Percentiles rank a stretch among this genome's conserved stretches.
These are phyloP conservation scores for Trametes elegans DNA, from an alignment of 768 basidiomycete species.

Conservation along the genomic window DNA sequence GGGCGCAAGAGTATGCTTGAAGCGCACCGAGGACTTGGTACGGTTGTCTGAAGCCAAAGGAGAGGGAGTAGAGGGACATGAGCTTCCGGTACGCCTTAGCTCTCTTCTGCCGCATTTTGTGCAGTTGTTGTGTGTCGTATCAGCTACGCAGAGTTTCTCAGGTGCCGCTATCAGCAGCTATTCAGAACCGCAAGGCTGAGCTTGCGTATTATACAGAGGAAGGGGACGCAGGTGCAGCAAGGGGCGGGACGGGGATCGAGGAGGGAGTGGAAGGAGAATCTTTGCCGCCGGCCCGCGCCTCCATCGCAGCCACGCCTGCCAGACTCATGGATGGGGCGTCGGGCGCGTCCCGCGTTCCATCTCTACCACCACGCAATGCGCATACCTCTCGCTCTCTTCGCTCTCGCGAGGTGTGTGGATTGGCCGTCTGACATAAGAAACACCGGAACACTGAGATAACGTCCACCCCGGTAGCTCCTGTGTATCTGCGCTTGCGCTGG, in stretches of 20 bases:
- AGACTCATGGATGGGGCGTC: neutral
- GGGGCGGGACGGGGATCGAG: slow-evolving; percentile 1
- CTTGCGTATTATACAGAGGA: too few species aligned
- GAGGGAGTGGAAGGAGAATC: neutral
- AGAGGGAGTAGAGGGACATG: slow-evolving; percentile 84
- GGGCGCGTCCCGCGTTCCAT: slow-evolving; percentile 1
- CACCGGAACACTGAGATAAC: neutral
- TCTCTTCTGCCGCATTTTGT: slow-evolving; percentile 87
- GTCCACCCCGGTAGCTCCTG: slow-evolving; percentile 19
- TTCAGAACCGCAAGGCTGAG: too few species aligned
- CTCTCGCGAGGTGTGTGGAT: slow-evolving; percentile 16
- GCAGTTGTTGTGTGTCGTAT: neutral
- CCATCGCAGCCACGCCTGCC: neutral
- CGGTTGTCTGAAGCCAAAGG: slow-evolving; percentile 90
- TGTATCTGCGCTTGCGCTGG: slow-evolving; percentile 41
- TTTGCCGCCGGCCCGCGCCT: slow-evolving; percentile 13
- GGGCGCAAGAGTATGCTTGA: neutral
- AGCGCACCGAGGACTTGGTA: slow-evolving; percentile 85
- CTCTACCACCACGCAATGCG: slow-evolving; percentile 17
- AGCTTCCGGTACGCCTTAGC: slow-evolving; percentile 94
- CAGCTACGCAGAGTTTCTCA: too few species aligned
- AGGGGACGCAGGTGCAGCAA: neutral
- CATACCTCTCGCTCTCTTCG: slow-evolving; percentile 16
- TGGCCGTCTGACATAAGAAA: neutral
- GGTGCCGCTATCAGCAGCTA: too few species aligned